Evolutionary conservation across 805 yeast species (phyloP).

Genomic region (Pichia membranifaciens): DNA sequence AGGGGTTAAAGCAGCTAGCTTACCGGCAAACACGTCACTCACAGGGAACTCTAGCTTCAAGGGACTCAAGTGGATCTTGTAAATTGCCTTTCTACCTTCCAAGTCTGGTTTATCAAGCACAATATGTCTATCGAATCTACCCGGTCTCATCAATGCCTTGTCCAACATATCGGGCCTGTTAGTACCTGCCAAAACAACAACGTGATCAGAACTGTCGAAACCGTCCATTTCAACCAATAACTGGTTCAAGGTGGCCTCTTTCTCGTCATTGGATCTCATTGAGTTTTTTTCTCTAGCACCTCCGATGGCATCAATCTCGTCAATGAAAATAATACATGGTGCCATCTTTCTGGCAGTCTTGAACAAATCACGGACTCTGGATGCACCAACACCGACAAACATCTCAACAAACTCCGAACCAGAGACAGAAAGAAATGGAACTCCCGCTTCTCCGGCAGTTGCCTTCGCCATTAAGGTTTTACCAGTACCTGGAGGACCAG

Average conservation of each 20-base stretch:
- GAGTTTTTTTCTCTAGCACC: conserved; percentile 61
- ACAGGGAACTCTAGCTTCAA: conserved; percentile 50
- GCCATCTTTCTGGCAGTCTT: conserved; percentile 89
- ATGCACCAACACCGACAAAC: conserved; percentile 99
- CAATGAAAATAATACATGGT: conserved; percentile 93
- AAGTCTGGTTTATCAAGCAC: conserved; percentile 89
- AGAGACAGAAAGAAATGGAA: conserved; percentile 90
- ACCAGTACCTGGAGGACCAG: conserved; percentile 99
- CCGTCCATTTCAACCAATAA: conserved; percentile 99
- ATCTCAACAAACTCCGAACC: conserved; percentile 98
- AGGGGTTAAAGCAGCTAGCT: conserved; percentile 92
- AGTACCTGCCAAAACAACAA: conserved; percentile 96
- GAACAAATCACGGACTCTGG: conserved; percentile 93
- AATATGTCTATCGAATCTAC: conserved; percentile 94
- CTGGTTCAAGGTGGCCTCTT: conserved; percentile 94
- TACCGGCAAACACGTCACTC: conserved; percentile 63
- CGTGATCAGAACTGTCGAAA: conserved; percentile 82
- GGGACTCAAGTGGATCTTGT: conserved; percentile 74
- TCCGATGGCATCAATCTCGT: conserved; percentile 99
- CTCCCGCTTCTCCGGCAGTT: conserved; percentile 99
- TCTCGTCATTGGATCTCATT: conserved; percentile 92
- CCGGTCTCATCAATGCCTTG: conserved; percentile 91
- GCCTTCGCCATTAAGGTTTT: conserved; percentile 95
- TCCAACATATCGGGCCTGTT: conserved; percentile 93
- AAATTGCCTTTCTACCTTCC: conserved; percentile 91